Evolutionary conservation across 306 rosid genomes (phyloP).

Genomic region (Trifolium dubium): DNA sequence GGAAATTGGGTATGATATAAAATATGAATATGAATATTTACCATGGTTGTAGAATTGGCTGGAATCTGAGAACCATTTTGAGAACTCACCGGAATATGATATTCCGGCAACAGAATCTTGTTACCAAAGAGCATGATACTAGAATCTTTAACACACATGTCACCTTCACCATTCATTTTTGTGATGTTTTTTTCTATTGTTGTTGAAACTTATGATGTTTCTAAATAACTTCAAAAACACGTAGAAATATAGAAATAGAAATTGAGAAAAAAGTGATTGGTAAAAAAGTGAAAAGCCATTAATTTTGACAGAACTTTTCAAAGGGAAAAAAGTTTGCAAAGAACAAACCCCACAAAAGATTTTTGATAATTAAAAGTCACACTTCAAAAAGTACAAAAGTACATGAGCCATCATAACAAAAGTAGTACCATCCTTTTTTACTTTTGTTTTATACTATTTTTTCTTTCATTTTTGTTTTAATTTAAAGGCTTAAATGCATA

Average conservation of each 20-base stretch:
- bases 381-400: slow-evolving; percentile 54
- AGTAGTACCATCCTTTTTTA: slow-evolving; percentile 30
- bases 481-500: too few species aligned
- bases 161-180: slow-evolving; percentile 33
- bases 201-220: slow-evolving; percentile 30
- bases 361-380: slow-evolving; percentile 33
- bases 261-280: neutral
- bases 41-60: slow-evolving; percentile 46
- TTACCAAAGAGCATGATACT: slow-evolving; percentile 73
- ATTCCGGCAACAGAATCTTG: slow-evolving; percentile 59
- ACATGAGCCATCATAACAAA: slow-evolving; percentile 37
- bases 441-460: neutral
- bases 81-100: slow-evolving; percentile 47
- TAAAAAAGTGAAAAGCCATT: slow-evolving; percentile 30
- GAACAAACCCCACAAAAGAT: slow-evolving; percentile 34
- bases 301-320: slow-evolving; percentile 37
- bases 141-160: slow-evolving; percentile 49
- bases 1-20: neutral
- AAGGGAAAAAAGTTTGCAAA: slow-evolving; percentile 38
- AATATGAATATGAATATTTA: slow-evolving; percentile 17
- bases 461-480: neutral
- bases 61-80: slow-evolving; percentile 45
- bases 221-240: slow-evolving; percentile 4
- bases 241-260: slow-evolving; percentile 34
- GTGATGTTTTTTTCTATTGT: neutral